A percentile compares a stretch with the other conserved stretches of the same genome.
Conservation (phyloP, 805 yeast genomes). For the Yueomyces sp. region DNA sequence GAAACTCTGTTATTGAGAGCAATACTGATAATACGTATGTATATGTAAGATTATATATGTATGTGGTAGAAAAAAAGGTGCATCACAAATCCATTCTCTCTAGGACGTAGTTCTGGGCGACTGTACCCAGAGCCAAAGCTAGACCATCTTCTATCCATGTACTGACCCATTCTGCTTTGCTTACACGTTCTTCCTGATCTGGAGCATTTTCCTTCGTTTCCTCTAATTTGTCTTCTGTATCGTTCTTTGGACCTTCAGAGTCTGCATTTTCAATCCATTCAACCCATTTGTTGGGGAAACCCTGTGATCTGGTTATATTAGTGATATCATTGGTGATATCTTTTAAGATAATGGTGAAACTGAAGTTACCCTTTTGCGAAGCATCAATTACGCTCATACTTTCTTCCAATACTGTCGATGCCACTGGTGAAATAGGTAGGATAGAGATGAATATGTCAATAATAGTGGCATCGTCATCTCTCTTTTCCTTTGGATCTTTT, state of each 20-base stretch:
- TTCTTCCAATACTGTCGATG: constrained; percentile 4
- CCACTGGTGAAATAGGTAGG: constrained; percentile 37
- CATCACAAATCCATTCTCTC: constrained; percentile 45
- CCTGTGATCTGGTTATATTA: constrained; percentile 68
- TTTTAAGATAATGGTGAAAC: constrained; percentile 60
- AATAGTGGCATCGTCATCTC: constrained; percentile 9
- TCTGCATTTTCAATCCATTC: constrained; percentile 50
- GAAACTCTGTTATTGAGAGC: too few species aligned
- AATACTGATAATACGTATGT: not conserved
- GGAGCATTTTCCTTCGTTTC: constrained; percentile 3
- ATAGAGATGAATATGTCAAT: constrained; percentile 63
- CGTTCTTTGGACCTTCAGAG: not conserved
- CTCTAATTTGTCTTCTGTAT: constrained; percentile 2
- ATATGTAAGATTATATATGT: too few species aligned
- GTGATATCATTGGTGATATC: constrained; percentile 71
- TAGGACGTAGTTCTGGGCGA: constrained; percentile 84
- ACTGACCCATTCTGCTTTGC: constrained; percentile 72
- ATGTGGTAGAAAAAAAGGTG: too few species aligned
- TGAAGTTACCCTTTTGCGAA: constrained; percentile 39
- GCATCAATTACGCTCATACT: constrained; percentile 24
- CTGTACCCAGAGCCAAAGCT: constrained; percentile 64
- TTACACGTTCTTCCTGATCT: constrained; percentile 39
- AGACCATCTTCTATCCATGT: constrained; percentile 75
- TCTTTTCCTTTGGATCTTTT: not conserved
- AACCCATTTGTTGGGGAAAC: constrained; percentile 85